Base-by-base conservation (phyloP, 2,329 filamentous ascomycete species). In the Cladobotryum mycophilum region DNA sequence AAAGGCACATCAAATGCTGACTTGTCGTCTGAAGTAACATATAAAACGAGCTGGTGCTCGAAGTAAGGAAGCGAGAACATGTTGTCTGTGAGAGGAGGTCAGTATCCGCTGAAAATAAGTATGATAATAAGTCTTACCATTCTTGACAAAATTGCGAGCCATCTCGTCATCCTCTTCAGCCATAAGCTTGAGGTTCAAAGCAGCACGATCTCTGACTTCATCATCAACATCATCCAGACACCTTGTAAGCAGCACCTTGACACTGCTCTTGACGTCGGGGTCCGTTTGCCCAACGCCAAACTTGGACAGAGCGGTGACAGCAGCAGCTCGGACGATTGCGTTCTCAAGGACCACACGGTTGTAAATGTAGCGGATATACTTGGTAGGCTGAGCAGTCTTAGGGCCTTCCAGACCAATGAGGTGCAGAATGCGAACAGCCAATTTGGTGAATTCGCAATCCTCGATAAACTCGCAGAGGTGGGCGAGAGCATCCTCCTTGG, bases 321-420 rank as follows among this genome's bases (percentile, higher is more conserved):
- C 93, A 9, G 93, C 91, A 45, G 93, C 93, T 60, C 93, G 82
- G 17, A 99, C 91, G 56, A 96, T 90, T 38, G 93, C 90, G 66
- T 99, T 99, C 71, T 99, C 93, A 47, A 99, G 75, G 14, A 99
- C 93, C 18, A 99, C 92, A 53, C 93, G 84, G 75, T 99, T 99
- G 76, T 99, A 99, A 65, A 99, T 99, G 71, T 97, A 99, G 52
- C 93, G 88, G 61, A 99, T 96, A 69, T 96, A 99, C 78, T 99
- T 97, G 51, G 93, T 97, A 0, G 93, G 93, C 62, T 96, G 89
- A 14, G 88, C 85, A 3, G 92, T 96, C 74, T 93, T 95, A 56
- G 93, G 93, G 1, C 93, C 93, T 73, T 99, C 93, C 25, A 92
- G 79, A 61, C 93, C 93, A 41, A 99, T 85, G 17, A 99, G 81